Evolutionary conservation across 1,284 basidiomycete genomes (phyloP).

Genomic region (Athelia sp.): DNA sequence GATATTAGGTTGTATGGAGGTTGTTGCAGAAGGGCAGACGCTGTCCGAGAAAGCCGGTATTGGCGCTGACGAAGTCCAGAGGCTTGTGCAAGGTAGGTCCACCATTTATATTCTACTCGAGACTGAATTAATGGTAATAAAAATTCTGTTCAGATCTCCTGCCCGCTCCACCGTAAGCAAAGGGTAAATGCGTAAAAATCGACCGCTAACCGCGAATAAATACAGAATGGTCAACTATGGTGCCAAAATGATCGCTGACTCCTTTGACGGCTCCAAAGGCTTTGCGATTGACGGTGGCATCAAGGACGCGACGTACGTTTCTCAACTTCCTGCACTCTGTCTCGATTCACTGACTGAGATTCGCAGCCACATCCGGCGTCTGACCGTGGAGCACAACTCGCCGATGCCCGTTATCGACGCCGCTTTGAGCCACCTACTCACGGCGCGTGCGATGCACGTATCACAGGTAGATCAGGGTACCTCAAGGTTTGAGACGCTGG

Average conservation of each 20-base stretch:
- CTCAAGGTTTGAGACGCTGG: conserved; percentile 46
- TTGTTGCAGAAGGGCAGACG: conserved; percentile 79
- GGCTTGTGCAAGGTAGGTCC: conserved; percentile 52
- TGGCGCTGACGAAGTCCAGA: conserved; percentile 52
- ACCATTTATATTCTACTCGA: too few species aligned
- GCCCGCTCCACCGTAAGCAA: conserved; percentile 49
- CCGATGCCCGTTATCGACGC: conserved; percentile 81
- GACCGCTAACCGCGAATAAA: conserved; percentile 2
- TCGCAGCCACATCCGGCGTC: conserved; percentile 54
- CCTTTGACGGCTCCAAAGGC: conserved; percentile 75
- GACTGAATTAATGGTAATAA: conserved; percentile 16
- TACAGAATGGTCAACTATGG: conserved; percentile 54
- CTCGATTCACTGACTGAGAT: background rate
- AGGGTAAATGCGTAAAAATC: background rate
- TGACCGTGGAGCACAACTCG: conserved; percentile 61
- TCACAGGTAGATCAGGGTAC: conserved; percentile 41
- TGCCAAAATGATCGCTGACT: conserved; percentile 63
- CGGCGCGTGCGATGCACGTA: conserved; percentile 66
- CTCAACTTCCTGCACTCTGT: background rate
- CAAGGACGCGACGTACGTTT: conserved; percentile 60
- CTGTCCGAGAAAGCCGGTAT: conserved; percentile 84
- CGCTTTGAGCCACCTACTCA: conserved; percentile 74
- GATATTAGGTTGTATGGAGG: conserved; percentile 68
- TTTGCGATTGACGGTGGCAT: conserved; percentile 89
- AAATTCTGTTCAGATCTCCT: conserved; percentile 49